Base-by-base conservation (phyloP, 179 eudicot genomes). In the Silene noctiflora region DNA sequence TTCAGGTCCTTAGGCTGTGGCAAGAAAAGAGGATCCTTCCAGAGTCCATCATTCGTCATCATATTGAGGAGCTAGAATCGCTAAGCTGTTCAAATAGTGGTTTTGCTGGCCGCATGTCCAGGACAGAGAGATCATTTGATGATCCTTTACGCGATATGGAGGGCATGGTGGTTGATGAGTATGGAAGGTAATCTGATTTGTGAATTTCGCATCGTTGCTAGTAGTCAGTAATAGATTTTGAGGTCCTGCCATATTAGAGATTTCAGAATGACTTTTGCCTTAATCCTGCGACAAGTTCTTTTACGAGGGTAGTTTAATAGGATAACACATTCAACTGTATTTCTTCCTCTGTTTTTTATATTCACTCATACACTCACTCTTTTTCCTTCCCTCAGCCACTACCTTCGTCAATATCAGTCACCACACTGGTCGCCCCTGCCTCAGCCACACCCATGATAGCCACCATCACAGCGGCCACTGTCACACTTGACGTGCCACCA, bases 111-210 rank as follows among this genome's bases (percentile, higher is more conserved):
- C 91, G 99, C 46, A 83, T 89, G 80, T 81, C 87, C 46, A 88
- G 96, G 80, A 91, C 89, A 25, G 99, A 95, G 84, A 87, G 99
- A 82, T 84, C 99, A 72, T 95, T 95, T 85, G 96, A 95, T 80
- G 99, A 95, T 85, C 99, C 99, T 42, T 81, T 95, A 62, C 87
- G 97, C 68, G 88, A 93, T 78, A 89, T 95, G 93, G 99, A 92
- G 89, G 99, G 99, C 72, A 89, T 92, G 93, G 80, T 77, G 77
- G 96, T 94, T 59, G 97, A 95, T 75, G 99, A 95, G 82, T 95
- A 95, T 86, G 99, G 99, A 80, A 95, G 99, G 99, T 93, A 77
- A 67, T 17, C 29, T 56, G 22, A 29, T 31, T 29, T 55, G 39
- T 27, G 44, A 10, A 70, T 13, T 46, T 55, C 19, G 9, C 65